Base-by-base conservation (phyloP, 495 filamentous ascomycete species). In the Parmelia sp. region DNA sequence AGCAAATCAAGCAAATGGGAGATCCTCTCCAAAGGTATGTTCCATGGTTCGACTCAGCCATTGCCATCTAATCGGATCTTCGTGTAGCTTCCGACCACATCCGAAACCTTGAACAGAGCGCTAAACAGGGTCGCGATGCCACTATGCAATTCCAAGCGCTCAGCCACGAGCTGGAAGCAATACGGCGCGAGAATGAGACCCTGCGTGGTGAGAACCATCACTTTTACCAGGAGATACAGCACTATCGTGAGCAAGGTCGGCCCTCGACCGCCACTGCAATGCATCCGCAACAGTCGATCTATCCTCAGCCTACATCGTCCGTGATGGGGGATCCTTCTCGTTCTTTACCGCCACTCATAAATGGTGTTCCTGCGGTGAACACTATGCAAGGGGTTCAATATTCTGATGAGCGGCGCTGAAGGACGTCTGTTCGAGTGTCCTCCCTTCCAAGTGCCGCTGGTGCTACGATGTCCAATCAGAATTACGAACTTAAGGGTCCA, bases 1-100 rank as follows among this genome's bases (percentile, higher is more conserved):
- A 88, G 89, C 53, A 99, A 97, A 71, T 92, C 93, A 5, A 96
- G 92, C 71, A 99, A 99, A 75, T 99, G 95, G 95, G 94, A 99
- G 71, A 96, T 96, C 40, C 74, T 99, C n/a, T 95, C 90, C 14
- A 92, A 93, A 83, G 90, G 92, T 96, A 80, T 42, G 77, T 68
- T 51, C 49, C 49, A n/a, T 33, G 51, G 51, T 33, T 21, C 17
- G 17, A 55, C 27, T 23, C 29, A 33, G 51, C 51, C 51, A 55
- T 55, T 55, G 51, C 51, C 51, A n/a, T 55, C 37, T 73, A 72
- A 17, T 76, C 80, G 47, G 69, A 25, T 27, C 29, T 27, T 44
- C 21, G 60, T 61, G 33, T 40, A 86, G 66, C 86, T 84, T 69
- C 70, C 23, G 71, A 73, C 57, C 70, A 73, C 55, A 73, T 72